These are phyloP conservation scores for Talaromyces thailandensis DNA, from an alignment of 495 filamentous ascomycete species.

Conservation along the genomic window DNA sequence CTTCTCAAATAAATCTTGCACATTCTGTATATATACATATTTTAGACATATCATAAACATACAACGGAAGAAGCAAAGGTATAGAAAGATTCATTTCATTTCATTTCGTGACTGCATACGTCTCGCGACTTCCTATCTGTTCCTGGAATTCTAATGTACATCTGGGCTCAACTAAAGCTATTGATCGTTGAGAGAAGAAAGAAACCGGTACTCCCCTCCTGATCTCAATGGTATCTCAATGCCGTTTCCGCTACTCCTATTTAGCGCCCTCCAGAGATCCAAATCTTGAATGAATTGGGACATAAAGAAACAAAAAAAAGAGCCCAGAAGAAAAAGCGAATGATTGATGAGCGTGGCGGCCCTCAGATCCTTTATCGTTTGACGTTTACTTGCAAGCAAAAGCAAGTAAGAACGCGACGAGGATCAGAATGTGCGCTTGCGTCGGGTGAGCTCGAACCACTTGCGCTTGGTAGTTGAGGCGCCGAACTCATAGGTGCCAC, in stretches of 20 bases:
- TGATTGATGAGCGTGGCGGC: background rate
- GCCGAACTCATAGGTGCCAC: slow-evolving; percentile 78
- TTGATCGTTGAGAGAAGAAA: background rate
- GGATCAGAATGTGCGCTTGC: background rate
- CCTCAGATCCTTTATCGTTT: background rate
- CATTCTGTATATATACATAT: background rate
- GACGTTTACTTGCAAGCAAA: background rate
- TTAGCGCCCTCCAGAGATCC: background rate
- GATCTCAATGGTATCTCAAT: background rate
- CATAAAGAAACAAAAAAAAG: background rate
- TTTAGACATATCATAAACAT: background rate
- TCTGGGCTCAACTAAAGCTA: slow-evolving; percentile 5
- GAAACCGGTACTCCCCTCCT: background rate
- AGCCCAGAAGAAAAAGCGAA: background rate
- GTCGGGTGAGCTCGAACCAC: slow-evolving; percentile 37
- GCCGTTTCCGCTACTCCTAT: background rate
- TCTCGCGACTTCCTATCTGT: background rate
- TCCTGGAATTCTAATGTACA: background rate
- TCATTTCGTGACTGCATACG: background rate
- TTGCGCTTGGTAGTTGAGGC: slow-evolving; percentile 84
- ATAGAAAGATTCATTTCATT: background rate
- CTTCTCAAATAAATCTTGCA: background rate
- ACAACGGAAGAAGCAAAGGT: background rate
- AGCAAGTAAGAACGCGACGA: background rate
- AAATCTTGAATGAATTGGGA: background rate